phyloP scores from a whole-genome alignment of 2,329 filamentous ascomycete genomes.

The Fusarium luffae region DNA sequence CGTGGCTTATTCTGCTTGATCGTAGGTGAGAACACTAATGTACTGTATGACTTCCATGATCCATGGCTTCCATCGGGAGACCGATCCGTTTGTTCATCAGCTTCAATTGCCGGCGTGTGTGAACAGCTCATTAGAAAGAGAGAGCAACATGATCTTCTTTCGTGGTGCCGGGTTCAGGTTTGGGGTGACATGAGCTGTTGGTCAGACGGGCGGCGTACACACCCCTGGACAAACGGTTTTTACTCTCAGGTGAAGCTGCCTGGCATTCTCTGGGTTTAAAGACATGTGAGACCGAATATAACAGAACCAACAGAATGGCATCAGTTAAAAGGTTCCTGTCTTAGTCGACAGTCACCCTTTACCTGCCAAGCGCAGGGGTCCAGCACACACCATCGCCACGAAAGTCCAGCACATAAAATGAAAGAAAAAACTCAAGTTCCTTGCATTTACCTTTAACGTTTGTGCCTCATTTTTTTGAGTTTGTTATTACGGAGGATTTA shows the following conservation, averaged over 20 bases:
- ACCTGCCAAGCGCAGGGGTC: conserved; percentile 1
- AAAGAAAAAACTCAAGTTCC: neutral
- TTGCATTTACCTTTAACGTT: neutral
- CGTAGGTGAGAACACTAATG: neutral
- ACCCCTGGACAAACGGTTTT: neutral
- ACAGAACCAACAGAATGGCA: neutral
- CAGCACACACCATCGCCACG: neutral
- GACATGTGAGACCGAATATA: neutral
- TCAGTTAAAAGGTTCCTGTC: neutral
- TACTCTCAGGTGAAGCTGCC: neutral
- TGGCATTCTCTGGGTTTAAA: too few relatives aligned
- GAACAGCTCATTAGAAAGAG: neutral
- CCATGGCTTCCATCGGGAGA: neutral
- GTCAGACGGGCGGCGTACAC: neutral
- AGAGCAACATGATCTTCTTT: neutral
- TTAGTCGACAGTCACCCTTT: conserved; percentile 5
- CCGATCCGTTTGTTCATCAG: neutral
- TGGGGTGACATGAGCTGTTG: neutral
- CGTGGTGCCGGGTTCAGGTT: neutral
- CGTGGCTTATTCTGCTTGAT: neutral
- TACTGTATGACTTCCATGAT: neutral
- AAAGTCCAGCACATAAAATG: neutral
- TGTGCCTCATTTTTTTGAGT: neutral
- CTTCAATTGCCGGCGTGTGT: neutral
- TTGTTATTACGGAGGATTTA: neutral